Base-by-base conservation (phyloP, 2,329 filamentous ascomycete species). In the Metarhizium robertsii region DNA sequence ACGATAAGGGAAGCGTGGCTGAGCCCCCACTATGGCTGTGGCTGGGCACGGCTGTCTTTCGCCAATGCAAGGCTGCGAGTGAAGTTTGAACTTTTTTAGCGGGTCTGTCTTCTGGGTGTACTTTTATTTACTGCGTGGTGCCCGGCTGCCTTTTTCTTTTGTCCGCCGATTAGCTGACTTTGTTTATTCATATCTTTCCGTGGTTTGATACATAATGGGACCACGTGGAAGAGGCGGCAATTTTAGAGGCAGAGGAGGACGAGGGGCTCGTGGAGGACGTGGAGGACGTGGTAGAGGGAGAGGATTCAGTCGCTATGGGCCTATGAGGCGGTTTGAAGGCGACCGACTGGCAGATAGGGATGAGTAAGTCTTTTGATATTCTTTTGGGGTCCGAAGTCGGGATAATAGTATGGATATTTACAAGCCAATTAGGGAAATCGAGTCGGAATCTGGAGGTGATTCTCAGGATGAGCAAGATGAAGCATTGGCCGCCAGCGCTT, bases 1-100 rank as follows among this genome's bases (percentile, higher is more conserved):
- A 47, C 61, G 71, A 74, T 73, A 73, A 73, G 66, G 58, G 55
- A 29, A 61, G 64, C 69, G 69, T 67, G 68, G 66, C 55, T 52
- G 53, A 18, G n/a, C 50, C 64, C 66, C 69, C 66, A 68, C 65
- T 60, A 65, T 55, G 0, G 4, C 4, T 67, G 69, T 71, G 69
- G 69, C 69, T 68, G 61, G 61, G 62, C 54, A 51, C 62, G 59
- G 61, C 60, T 65, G 53, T 48, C 47, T 53, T 16, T 30, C 48
- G 36, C 20, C 10, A 20, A 30, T 62, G 63, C 70, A 70, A 71
- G 70, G 70, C 69, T 73, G 68, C 67, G 16, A 16, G 32, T 43
- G 50, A 56, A 48, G 53, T 30, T 42, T 52, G n/a, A 50, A 53
- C 60, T 58, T 63, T 58, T 59, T 57, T 57, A 51, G 56, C 43